Conservation (phyloP, 768 basidiomycete species). For the Lentinus brumalis region DNA sequence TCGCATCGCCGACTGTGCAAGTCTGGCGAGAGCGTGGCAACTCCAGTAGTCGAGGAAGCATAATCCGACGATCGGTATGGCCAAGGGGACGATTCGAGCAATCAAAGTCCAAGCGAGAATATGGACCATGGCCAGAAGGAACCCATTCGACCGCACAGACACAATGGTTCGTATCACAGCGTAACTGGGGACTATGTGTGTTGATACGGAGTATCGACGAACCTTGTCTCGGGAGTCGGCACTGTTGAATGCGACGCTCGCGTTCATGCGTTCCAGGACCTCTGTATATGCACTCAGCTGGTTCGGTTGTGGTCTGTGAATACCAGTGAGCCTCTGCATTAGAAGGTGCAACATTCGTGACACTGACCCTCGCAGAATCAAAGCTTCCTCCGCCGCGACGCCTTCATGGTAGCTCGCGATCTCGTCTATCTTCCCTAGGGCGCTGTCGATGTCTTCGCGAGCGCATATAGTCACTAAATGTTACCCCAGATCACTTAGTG, state of each 20-base stretch:
- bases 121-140: too few species aligned
- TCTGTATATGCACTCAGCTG: conserved; percentile 69
- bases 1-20: too few species aligned
- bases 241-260: conserved; percentile 75
- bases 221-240: conserved; percentile 62
- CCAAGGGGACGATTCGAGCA: too few species aligned
- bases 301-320: conserved; percentile 72
- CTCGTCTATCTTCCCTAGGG: conserved; percentile 76
- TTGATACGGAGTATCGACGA: conserved; percentile 14
- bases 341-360: too few species aligned
- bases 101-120: too few species aligned
- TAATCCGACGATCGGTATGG: too few species aligned
- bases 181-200: too few species aligned
- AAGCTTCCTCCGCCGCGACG: conserved; percentile 73
- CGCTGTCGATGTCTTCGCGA: conserved; percentile 73
- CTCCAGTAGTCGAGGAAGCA: too few species aligned
- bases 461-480: background rate
- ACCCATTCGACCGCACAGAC: too few species aligned
- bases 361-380: conserved; percentile 72
- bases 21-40: too few species aligned
- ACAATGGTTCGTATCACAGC: too few species aligned
- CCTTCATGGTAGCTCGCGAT: conserved; percentile 76
- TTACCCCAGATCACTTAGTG: background rate
- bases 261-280: conserved; percentile 75
- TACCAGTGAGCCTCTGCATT: too few species aligned